Evolutionary conservation across 495 filamentous ascomycete species (phyloP), one percentile per base, ranked within the genome.

Genomic region (Penicillium malachiteum): DNA sequence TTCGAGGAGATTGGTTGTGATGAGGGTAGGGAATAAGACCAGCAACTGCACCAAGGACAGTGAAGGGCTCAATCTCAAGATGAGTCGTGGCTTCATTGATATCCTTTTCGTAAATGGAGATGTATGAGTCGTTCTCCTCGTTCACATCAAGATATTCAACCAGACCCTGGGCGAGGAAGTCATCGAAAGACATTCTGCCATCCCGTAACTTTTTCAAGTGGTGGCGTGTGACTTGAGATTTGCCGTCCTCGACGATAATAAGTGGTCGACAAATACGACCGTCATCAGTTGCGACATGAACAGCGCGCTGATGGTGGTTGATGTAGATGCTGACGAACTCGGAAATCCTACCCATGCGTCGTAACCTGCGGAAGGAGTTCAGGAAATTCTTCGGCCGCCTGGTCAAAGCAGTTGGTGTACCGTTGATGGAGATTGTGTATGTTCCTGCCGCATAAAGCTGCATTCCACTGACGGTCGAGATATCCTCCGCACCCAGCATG

Each of bases 131-230:
- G 64, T 97, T 96, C 73, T 98, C 95, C 72, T 98, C 94, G 71
- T 98, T 97, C 57, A 96, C 93, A 66, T 98, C 94, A 18, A 98
- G 82, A 60, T 97, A 98, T 66, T 98, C 94, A 5, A 98, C 89
- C 30, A 97, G 77, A 0, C 94, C 95, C 53, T 86, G 83, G 16
- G 83, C 86, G 11, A 98, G 80, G 65, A 97, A 96, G 71, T 94
- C 92, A 56, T 97, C 95, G 66, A 97, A 98, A 30, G 84, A 84
- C 73, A 91, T 87, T 17, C 79, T 85, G 12, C 91, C 91, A 50
- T 86, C 84, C 30, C 92, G 87, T 8, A 98, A 72, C 43, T 88
- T 83, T 66, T 85, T 81, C 9, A 99, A 77, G 64, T 92, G 87
- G 34, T 84, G 81, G n/a, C 76, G 71, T 12, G 82, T 89, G 41